These are phyloP conservation scores for Pleomassaria siparia DNA, from an alignment of 2,329 filamentous ascomycete species.

Conservation along the genomic window DNA sequence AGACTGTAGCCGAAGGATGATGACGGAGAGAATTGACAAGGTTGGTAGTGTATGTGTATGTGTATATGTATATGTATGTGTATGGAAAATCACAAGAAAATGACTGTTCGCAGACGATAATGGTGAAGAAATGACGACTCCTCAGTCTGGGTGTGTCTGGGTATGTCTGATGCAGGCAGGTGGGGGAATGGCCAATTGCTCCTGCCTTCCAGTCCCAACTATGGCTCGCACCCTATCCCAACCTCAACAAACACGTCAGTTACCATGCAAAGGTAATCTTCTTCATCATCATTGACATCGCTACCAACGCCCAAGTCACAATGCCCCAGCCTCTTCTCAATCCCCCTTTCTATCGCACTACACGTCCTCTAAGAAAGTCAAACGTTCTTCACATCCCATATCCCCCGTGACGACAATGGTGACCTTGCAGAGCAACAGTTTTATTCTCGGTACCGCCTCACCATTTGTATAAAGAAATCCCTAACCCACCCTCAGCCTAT, in stretches of 20 bases:
- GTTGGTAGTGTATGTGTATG: no score
- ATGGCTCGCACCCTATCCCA: neutral
- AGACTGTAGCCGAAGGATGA: neutral
- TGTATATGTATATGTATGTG: no score
- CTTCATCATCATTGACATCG: neutral
- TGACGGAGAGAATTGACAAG: neutral
- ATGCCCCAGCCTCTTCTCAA: neutral
- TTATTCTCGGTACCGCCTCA: neutral
- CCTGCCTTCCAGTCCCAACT: neutral
- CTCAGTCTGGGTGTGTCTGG: neutral
- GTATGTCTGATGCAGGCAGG: neutral
- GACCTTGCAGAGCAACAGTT: neutral
- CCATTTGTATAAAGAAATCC: no score
- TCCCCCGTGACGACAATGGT: neutral
- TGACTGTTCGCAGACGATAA: no score
- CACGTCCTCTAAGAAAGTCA: no score
- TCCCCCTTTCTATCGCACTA: neutral
- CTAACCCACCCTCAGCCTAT: neutral
- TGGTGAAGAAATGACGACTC: neutral
- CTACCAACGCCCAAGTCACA: neutral
- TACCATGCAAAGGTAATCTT: no score
- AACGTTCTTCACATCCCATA: no score
- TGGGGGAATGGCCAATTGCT: neutral
- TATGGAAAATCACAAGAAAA: no score
- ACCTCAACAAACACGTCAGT: neutral